Evolutionary conservation across 2,329 filamentous ascomycete genomes (phyloP).

Genomic region (Calonectria pauciramosa): DNA sequence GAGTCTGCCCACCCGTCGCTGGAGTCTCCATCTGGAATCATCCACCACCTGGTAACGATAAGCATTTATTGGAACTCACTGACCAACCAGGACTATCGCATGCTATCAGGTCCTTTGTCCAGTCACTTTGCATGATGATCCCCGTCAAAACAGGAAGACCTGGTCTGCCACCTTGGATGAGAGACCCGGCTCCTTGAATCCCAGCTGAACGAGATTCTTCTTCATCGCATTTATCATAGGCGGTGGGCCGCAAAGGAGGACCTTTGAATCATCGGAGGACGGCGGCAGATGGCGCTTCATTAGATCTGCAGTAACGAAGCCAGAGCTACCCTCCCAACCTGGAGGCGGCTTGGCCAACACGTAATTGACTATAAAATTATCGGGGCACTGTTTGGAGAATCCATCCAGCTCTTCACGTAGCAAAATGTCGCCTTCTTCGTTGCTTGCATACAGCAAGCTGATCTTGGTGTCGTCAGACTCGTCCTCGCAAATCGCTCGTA

Average conservation of each 20-base stretch:
- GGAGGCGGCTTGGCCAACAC: neutral
- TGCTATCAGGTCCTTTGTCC: too few species aligned
- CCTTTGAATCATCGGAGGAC: neutral
- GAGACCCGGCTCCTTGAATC: neutral
- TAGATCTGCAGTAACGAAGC: neutral
- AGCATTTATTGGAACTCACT: too few species aligned
- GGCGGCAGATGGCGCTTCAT: neutral
- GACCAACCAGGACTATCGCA: too few species aligned
- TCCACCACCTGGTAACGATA: neutral
- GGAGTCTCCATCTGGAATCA: neutral
- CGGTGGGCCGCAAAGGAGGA: neutral
- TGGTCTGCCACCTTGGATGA: neutral
- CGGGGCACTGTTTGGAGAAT: neutral
- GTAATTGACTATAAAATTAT: neutral
- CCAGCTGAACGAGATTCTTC: neutral
- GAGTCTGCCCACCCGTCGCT: neutral
- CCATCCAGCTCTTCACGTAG: neutral
- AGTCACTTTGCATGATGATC: neutral
- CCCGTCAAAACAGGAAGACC: neutral
- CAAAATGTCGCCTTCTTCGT: neutral
- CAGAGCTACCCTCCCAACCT: neutral
- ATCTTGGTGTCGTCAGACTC: neutral
- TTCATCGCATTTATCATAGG: neutral
- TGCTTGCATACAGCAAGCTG: neutral
- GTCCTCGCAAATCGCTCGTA: constrained; percentile 1